Evolutionary conservation across 805 yeast genomes (phyloP), one percentile per base, ranked within the genome.

Genomic region (Kodamaea jinghongensis): DNA sequence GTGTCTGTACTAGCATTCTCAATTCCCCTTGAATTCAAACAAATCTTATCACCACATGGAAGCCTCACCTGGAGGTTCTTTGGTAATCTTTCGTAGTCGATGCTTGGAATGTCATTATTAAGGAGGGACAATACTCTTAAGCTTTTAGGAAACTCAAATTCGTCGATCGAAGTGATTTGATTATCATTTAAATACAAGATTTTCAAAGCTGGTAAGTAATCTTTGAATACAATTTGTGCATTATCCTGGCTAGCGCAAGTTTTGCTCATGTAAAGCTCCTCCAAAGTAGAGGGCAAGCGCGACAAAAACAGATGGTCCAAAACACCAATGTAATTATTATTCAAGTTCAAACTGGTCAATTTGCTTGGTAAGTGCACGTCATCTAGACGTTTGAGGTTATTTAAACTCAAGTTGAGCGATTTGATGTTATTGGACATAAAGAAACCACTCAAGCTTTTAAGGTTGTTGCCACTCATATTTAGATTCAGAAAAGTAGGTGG

Each of bases 161-260:
- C 16, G 8, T 41, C 36, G 11, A 47, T 39, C 16, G n/a, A 15
- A 10, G 30, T 17, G 20, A 49, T 39, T n/a, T 30, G 25, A 28
- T 49, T 47, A 11, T 28, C 17, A 8, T 38, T 44, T 17, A 46
- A 23, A 9, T 39, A 26, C 6, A 46, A 17, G 10, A 14, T 39
- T n/a, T 37, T 14, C 15, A 46, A 33, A 4, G 15, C n/a, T 3
- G 44, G 42, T 1, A 46, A 30, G 17, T 28, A 15, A n/a, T n/a
- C n/a, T n/a, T n/a, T 22, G 8, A 10, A 14, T 20, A 23, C 16
- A 38, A 42, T 28, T 38, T 17, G 31, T 8, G 16, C 16, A 9
- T 7, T 4, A 7, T 20, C 9, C 14, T 17, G 12, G 4, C 22
- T 25, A 14, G 37, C 37, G 7, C 25, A 12, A 4, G 43, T 43